Conservation (phyloP, 176 grass and related monocot species). For the Triticum aestivum region DNA sequence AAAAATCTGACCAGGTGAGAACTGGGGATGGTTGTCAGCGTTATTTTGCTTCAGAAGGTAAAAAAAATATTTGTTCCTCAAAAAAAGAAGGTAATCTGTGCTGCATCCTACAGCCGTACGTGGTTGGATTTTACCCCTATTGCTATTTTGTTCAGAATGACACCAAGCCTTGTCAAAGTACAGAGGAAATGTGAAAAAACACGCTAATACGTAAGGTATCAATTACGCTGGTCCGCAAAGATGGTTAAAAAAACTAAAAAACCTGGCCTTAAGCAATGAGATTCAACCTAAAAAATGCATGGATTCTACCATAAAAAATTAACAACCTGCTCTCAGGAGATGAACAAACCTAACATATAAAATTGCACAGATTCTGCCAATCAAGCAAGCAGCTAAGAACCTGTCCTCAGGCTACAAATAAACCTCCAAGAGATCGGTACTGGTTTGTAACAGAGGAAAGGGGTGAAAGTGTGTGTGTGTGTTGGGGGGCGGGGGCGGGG, state of each 20-base stretch:
- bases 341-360: not conserved
- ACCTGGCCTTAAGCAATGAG: not conserved
- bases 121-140: not conserved
- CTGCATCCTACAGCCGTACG: not conserved
- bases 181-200: not conserved
- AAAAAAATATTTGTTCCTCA: too few relatives aligned
- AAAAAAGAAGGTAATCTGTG: not conserved
- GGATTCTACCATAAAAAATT: not conserved
- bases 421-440: not conserved
- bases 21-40: not conserved
- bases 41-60: conserved; percentile 1
- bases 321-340: not conserved
- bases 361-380: not conserved
- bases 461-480: not conserved
- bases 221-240: not conserved
- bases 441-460: not conserved
- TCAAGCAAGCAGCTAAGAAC: not conserved
- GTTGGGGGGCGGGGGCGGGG: too few relatives aligned
- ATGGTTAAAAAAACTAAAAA: not conserved
- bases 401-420: not conserved
- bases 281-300: not conserved
- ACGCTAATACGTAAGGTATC: not conserved
- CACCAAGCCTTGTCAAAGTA: not conserved
- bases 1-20: too few relatives aligned
- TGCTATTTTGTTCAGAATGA: not conserved